Conservation (phyloP, 305 asterid genomes). For the Fraxinus albicans region DNA sequence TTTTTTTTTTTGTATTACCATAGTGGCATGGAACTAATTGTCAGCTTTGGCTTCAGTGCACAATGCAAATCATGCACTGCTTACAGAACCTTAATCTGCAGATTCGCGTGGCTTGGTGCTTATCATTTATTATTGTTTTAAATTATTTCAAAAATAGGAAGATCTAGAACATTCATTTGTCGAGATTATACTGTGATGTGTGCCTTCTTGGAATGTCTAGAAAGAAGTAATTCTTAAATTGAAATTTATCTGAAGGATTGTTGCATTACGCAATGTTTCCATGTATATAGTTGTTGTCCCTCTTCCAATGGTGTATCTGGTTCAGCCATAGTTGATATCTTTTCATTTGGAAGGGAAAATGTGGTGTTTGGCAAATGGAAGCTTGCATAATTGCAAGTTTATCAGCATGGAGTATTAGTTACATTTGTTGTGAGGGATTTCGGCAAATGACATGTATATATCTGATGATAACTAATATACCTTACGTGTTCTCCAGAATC, state of each 20-base stretch:
- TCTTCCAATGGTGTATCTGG: constrained; percentile 15
- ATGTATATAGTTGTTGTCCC: constrained; percentile 15
- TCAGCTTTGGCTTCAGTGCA: constrained; percentile 15
- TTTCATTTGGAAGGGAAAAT: constrained; percentile 19
- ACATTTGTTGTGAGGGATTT: constrained; percentile 9
- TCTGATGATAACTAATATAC: constrained; percentile 18
- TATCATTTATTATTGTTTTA: constrained; percentile 14
- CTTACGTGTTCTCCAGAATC: constrained; percentile 41
- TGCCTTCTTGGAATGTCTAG: not conserved
- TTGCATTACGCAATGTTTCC: constrained; percentile 12
- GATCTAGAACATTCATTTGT: constrained; percentile 19
- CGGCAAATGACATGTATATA: constrained; percentile 18
- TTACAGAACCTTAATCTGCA: not conserved
- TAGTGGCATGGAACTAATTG: not conserved
- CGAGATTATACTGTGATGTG: not conserved
- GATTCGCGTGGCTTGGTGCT: constrained; percentile 1
- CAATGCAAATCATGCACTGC: constrained; percentile 13
- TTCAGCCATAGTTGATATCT: constrained; percentile 17
- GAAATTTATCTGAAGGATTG: constrained; percentile 1
- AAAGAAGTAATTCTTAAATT: not conserved
- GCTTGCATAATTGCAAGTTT: not conserved
- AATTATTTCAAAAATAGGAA: constrained; percentile 20
- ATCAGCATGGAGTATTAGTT: not conserved
- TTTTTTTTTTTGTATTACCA: not conserved
- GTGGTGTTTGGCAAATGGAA: constrained; percentile 16